Evolutionary conservation across 306 rosid genomes (phyloP).

Genomic region (Ormosia emarginata): DNA sequence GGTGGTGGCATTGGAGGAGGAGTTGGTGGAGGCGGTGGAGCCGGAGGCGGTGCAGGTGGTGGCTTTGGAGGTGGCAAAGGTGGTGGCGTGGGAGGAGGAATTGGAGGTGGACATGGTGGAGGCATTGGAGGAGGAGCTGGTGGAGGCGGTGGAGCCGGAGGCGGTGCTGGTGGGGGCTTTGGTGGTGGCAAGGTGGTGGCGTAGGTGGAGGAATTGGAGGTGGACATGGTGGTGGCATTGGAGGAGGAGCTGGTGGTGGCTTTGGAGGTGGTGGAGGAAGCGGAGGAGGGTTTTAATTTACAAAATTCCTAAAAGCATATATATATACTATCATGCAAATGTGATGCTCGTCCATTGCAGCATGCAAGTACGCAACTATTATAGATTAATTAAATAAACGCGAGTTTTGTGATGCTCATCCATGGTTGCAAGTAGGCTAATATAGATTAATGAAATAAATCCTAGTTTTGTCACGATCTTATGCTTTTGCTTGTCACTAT

Average conservation of each 20-base stretch:
- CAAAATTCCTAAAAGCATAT: neutral
- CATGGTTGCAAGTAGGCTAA: neutral
- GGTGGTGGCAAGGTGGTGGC: neutral
- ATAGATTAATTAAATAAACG: slow-evolving; percentile 6
- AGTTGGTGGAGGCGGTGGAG: neutral
- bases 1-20: neutral
- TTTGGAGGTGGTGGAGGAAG: slow-evolving; percentile 6
- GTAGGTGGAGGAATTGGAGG: neutral
- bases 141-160: neutral
- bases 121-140: neutral
- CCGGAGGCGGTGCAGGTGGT: neutral
- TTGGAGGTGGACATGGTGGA: neutral
- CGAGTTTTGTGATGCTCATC: neutral
- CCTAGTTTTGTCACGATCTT: neutral
- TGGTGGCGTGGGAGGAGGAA: neutral
- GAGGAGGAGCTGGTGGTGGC: neutral
- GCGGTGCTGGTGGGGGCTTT: neutral
- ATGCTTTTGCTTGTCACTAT: neutral
- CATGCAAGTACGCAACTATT: neutral
- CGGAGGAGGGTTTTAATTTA: slow-evolving; percentile 25
- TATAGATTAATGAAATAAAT: neutral
- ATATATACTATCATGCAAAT: neutral
- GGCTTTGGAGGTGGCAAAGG: slow-evolving; percentile 1
- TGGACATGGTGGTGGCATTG: neutral
- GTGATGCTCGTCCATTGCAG: neutral